These are phyloP conservation scores for Citrus trifoliata DNA, from an alignment of 345 rosid genomes.

Conservation along the genomic window DNA sequence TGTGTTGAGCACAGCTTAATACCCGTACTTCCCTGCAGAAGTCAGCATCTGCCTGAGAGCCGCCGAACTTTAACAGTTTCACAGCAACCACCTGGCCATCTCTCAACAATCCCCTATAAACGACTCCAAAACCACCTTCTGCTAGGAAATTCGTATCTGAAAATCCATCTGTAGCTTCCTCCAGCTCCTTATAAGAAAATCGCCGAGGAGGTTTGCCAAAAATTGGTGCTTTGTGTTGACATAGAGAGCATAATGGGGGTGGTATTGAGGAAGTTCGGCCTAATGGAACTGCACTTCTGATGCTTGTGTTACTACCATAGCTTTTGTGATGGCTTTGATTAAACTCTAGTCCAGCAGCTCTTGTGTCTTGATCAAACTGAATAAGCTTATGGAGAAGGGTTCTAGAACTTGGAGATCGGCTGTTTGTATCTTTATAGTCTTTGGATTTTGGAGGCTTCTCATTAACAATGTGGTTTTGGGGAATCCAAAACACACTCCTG, in stretches of 20 bases:
- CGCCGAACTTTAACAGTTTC: slow-evolving; percentile 46
- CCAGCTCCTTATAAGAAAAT: slow-evolving; percentile 53
- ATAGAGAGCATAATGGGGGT: slow-evolving; percentile 73
- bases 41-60: slow-evolving; percentile 59
- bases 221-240: slow-evolving; percentile 63
- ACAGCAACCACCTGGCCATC: slow-evolving; percentile 71
- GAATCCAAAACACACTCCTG: slow-evolving; percentile 43
- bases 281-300: slow-evolving; percentile 41
- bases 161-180: slow-evolving; percentile 63
- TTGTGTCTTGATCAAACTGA: slow-evolving; percentile 43
- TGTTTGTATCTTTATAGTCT: slow-evolving; percentile 17
- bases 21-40: slow-evolving; percentile 69
- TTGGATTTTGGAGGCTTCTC: slow-evolving; percentile 14
- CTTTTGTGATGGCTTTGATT: slow-evolving; percentile 28
- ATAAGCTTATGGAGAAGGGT: slow-evolving; percentile 45
- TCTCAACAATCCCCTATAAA: slow-evolving; percentile 51
- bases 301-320: slow-evolving; percentile 27
- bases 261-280: slow-evolving; percentile 59
- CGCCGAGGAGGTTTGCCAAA: slow-evolving; percentile 67
- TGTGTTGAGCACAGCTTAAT: slow-evolving; percentile 75
- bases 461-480: slow-evolving; percentile 35
- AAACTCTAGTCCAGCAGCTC: slow-evolving; percentile 19
- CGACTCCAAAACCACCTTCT: slow-evolving; percentile 61
- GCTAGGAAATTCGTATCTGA: slow-evolving; percentile 57
- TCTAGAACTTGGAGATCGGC: slow-evolving; percentile 31